Evolutionary conservation across 345 rosid genomes (phyloP).

Genomic region (Citrus maxima): DNA sequence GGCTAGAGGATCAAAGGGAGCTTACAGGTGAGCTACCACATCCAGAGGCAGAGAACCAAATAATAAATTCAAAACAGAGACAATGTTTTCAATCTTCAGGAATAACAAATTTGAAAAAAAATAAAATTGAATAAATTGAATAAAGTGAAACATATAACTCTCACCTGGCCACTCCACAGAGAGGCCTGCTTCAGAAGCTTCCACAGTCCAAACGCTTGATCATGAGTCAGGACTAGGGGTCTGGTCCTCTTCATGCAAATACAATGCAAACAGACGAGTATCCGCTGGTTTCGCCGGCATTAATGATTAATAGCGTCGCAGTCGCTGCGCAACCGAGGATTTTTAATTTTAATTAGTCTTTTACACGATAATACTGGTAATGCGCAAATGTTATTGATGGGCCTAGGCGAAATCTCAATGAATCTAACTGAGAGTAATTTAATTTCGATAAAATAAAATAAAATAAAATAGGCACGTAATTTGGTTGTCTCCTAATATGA

Average conservation of each 20-base stretch:
- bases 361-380: too few species aligned
- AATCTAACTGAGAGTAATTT: too few species aligned
- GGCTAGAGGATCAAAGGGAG: not conserved
- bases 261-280: constrained; percentile 58
- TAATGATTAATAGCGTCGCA: constrained; percentile 79
- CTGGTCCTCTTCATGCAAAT: constrained; percentile 73
- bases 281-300: constrained; percentile 85
- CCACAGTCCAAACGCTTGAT: constrained; percentile 70
- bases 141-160: not conserved
- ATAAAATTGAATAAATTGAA: not conserved
- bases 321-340: constrained; percentile 3
- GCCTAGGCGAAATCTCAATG: too few species aligned
- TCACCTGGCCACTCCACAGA: constrained; percentile 40
- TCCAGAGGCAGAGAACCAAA: not conserved
- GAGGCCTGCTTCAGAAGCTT: constrained; percentile 67
- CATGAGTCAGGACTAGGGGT: constrained; percentile 70
- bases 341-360: too few species aligned
- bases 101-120: not conserved
- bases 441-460: too few species aligned
- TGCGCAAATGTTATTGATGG: too few species aligned
- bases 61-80: not conserved
- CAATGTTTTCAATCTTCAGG: not conserved
- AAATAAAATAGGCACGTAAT: too few species aligned
- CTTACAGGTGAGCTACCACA: not conserved
- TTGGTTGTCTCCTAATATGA: too few species aligned